Conservation (phyloP, 2,329 filamentous ascomycete species). For the Talaromyces rugulosus region DNA sequence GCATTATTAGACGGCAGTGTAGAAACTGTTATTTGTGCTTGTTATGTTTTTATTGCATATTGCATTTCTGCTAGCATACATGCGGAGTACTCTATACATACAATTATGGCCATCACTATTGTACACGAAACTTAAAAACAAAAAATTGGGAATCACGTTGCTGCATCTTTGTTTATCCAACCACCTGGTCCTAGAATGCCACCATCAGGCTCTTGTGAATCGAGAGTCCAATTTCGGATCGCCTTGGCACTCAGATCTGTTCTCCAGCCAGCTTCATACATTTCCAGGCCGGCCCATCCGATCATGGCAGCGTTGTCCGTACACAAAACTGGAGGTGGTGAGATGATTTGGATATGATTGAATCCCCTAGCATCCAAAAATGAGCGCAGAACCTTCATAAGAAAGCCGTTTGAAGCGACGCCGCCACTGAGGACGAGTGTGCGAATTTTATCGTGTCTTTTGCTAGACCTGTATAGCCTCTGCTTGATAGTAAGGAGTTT, state of each 20-base stretch:
- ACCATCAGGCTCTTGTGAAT: conserved; percentile 55
- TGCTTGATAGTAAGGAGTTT: not conserved
- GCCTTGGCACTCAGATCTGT: conserved; percentile 59
- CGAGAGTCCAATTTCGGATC: conserved; percentile 70
- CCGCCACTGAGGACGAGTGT: conserved; percentile 83
- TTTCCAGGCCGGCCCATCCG: conserved; percentile 87
- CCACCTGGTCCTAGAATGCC: conserved; percentile 62
- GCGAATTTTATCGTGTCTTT: conserved; percentile 32
- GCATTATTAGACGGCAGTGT: not conserved
- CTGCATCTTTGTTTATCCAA: conserved; percentile 42
- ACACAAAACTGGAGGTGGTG: conserved; percentile 73
- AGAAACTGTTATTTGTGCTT: not conserved
- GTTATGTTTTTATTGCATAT: not conserved
- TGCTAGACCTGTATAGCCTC: conserved; percentile 1
- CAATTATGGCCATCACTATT: conserved; percentile 19
- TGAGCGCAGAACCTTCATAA: conserved; percentile 62
- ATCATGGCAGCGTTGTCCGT: conserved; percentile 99
- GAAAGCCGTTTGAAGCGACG: conserved; percentile 78
- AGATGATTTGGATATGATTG: conserved; percentile 57
- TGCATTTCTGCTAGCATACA: not conserved
- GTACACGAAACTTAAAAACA: conserved; percentile 12
- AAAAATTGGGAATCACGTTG: not conserved
- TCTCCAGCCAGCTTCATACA: conserved; percentile 75
- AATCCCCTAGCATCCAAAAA: conserved; percentile 66
- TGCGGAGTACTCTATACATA: not conserved